Evolutionary conservation across 495 filamentous ascomycete genomes (phyloP).

Genomic region (Penicillium waksmanii): DNA sequence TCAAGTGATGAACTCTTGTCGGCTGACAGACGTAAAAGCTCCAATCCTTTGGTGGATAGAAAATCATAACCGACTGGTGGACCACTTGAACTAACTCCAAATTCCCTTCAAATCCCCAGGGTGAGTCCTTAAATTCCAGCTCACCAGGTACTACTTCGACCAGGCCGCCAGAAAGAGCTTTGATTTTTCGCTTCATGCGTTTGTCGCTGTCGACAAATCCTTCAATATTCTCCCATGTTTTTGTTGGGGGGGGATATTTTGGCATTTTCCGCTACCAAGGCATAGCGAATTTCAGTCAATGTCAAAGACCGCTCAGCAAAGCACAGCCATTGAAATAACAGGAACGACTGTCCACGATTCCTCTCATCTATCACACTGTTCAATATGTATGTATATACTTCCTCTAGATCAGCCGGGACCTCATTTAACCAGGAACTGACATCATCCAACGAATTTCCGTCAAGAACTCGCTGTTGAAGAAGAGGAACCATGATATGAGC

Average conservation of each 20-base stretch:
- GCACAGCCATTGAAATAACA: slow-evolving; percentile 14
- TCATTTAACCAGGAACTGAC: slow-evolving; percentile 3
- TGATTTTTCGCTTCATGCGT: not conserved
- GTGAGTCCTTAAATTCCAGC: not conserved
- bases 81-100: not conserved
- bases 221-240: not conserved
- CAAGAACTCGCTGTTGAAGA: not conserved
- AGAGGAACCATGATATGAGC: slow-evolving; percentile 2
- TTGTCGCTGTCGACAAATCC: not conserved
- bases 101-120: not conserved
- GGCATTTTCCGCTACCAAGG: not conserved
- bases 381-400: slow-evolving; percentile 10
- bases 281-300: not conserved
- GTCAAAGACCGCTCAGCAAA: not conserved
- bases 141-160: not conserved
- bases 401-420: slow-evolving; percentile 7
- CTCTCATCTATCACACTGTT: not conserved
- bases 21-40: not conserved
- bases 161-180: not conserved
- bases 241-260: not conserved
- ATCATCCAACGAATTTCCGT: not conserved
- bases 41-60: not conserved
- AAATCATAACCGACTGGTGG: not conserved
- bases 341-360: not conserved
- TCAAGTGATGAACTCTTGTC: not conserved